phyloP scores from a whole-genome alignment of 139 green algal genomes.

The Medakamo hakoo region DNA sequence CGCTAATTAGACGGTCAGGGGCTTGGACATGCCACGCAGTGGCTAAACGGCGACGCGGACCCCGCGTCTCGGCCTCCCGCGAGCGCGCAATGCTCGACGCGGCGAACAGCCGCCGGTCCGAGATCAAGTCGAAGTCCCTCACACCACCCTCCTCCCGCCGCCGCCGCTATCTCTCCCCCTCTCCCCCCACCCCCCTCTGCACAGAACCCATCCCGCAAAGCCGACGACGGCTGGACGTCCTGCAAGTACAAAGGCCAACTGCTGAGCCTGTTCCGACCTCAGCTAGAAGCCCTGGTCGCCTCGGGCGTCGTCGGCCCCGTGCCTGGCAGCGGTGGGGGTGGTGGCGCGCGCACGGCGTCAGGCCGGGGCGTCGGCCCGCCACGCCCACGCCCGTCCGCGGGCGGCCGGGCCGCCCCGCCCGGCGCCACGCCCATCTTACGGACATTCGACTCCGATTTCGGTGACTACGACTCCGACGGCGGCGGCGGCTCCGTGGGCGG shows the following conservation, averaged over 20 bases:
- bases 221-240: slow-evolving; percentile 16
- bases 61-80: no score
- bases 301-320: background rate
- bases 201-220: slow-evolving; percentile 2
- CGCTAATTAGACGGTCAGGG: no score
- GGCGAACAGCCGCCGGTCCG: background rate
- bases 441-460: background rate
- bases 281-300: slow-evolving; percentile 2
- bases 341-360: background rate
- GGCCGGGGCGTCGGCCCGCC: background rate
- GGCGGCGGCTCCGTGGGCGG: background rate
- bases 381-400: background rate
- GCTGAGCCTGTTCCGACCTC: slow-evolving; percentile 4
- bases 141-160: slow-evolving; percentile 5
- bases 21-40: no score
- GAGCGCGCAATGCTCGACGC: no score
- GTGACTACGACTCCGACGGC: background rate
- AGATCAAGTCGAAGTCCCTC: background rate
- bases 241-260: slow-evolving; percentile 8
- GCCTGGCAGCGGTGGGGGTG: background rate
- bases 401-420: no score
- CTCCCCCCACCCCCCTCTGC: background rate
- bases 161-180: background rate
- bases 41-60: no score
- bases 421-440: background rate